phyloP scores from a whole-genome alignment of 78 protist genomes.

The Salpingoeca rosetta region DNA sequence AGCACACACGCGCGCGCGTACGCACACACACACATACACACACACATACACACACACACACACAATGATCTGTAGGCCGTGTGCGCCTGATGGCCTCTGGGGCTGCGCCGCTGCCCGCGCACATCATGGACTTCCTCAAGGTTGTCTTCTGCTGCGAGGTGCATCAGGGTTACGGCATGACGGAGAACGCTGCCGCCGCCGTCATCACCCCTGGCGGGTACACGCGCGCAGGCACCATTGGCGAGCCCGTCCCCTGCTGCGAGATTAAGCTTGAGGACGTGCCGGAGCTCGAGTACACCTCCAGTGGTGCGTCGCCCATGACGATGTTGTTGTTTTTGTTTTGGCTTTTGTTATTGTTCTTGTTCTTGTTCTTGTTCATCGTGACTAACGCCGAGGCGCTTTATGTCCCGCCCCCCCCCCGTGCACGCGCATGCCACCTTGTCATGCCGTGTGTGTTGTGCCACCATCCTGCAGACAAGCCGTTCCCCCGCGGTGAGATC shows the following conservation, averaged over 20 bases:
- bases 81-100: constrained; percentile 68
- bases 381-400: too few relatives aligned
- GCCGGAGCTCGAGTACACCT: constrained; percentile 74
- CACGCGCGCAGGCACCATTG: constrained; percentile 40
- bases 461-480: neutral
- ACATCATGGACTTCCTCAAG: constrained; percentile 57
- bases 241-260: constrained; percentile 27
- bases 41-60: too few relatives aligned
- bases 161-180: constrained; percentile 86
- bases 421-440: too few relatives aligned
- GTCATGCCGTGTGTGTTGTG: too few relatives aligned
- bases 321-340: too few relatives aligned
- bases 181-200: constrained; percentile 79
- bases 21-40: too few relatives aligned
- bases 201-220: constrained; percentile 11
- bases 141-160: constrained; percentile 61
- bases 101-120: constrained; percentile 78
- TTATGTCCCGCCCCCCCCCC: neutral
- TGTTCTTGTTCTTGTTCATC: too few relatives aligned
- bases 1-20: too few relatives aligned
- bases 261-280: constrained; percentile 71
- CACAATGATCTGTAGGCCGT: too few relatives aligned
- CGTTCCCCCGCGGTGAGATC: constrained; percentile 72
- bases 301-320: constrained; percentile 23
- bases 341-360: too few relatives aligned